Evolutionary conservation across 768 basidiomycete species (phyloP), one percentile per base, ranked within the genome.

Genomic region (Jaapia argillacea): DNA sequence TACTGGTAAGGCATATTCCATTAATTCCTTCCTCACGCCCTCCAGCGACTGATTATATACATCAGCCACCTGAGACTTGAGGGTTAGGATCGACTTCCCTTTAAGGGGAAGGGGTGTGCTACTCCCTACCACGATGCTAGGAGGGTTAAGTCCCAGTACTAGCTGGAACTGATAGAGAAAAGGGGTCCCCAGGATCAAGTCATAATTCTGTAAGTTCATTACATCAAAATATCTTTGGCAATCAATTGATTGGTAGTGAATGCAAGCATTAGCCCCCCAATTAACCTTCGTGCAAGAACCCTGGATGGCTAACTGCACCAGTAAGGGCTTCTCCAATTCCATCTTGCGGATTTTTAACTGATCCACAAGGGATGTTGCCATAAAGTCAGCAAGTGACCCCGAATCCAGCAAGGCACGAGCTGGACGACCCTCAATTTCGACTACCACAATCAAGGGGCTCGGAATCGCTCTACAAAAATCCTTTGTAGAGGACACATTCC

Each of bases 261-360:
- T 26, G 2, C 50, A 5, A 0, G 50, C 64, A 2, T 24, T 43
- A 0, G 58, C 48, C 0, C 52, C 36, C 20, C 24, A 54, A 40
- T 64, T 70, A 0, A 73, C 53, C 41, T 63, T 62, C 0, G 66
- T 58, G 0, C 60, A 40, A 0, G 70, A 72, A 0, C 69, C 72
- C 24, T 65, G 60, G 0, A 67, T 62, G 0, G 69, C 70, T 0
- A 75, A 49, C 26, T 44, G 6, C 33, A 31, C 4, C 42, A 13
- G 42, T 10, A 55, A 18, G 4, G 49, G 51, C 33, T 51, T 51
- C 18, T 36, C 45, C 12, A 53, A 41, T n/a, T 31, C 26, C 12
- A 23, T n/a, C 5, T 27, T 2, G 24, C 36, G 10, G 16, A 54
- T 24, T 28, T 45, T 51, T 3, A 58, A 26, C 41, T 54, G 48